phyloP scores from a whole-genome alignment of 192 early-diverging fungal genomes.

The Coemansia guatemalensis region DNA sequence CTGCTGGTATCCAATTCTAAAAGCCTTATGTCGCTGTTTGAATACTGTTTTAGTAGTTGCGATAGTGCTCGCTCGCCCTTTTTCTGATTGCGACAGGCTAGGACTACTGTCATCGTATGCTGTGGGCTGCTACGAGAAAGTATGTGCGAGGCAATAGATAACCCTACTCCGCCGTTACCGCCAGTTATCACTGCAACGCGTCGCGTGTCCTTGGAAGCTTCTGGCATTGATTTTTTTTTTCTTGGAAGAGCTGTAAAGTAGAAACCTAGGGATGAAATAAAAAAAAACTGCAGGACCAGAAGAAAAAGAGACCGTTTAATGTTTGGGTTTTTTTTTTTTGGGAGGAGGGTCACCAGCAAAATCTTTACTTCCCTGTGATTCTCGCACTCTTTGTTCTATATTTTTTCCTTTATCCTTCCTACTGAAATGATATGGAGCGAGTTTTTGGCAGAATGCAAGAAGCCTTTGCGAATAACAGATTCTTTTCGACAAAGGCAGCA shows the following conservation, averaged over 20 bases:
- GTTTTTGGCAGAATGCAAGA: background rate
- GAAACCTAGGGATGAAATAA: too few species aligned
- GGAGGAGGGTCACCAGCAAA: too few species aligned
- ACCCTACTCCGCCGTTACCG: slow-evolving; percentile 50
- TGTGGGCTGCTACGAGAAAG: background rate
- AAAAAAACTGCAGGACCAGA: too few species aligned
- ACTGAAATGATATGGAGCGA: too few species aligned
- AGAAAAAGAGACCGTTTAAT: too few species aligned
- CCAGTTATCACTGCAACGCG: slow-evolving; percentile 38
- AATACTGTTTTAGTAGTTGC: slow-evolving; percentile 10
- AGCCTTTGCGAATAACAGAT: background rate
- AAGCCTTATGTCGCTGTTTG: slow-evolving; percentile 13
- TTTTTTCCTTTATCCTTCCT: too few species aligned
- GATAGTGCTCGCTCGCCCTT: slow-evolving; percentile 22
- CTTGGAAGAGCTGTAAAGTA: too few species aligned
- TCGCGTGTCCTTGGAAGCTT: too few species aligned
- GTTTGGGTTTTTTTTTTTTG: too few species aligned
- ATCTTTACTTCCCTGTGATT: too few species aligned
- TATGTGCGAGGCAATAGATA: slow-evolving; percentile 27
- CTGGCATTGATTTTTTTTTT: too few species aligned
- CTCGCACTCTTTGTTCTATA: too few species aligned
- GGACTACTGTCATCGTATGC: slow-evolving; percentile 15
- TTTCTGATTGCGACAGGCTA: slow-evolving; percentile 46
- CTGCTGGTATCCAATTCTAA: slow-evolving; percentile 51
- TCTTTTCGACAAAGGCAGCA: background rate